Conservation (phyloP, 345 rosid species). For the Theobroma cacao region DNA sequence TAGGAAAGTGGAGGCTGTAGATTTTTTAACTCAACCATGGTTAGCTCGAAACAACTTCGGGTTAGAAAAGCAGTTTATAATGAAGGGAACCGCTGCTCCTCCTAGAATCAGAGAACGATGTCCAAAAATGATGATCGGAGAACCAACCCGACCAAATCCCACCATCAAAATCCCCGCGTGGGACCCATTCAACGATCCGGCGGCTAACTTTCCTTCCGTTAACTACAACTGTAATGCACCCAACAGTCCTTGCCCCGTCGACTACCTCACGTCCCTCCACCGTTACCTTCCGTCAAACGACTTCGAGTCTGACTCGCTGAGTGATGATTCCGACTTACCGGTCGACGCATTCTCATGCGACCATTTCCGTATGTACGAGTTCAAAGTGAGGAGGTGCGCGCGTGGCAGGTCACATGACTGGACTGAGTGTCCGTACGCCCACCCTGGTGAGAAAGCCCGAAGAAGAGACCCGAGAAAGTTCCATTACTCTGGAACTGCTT, state of each 20-base stretch:
- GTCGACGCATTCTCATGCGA: slow-evolving; percentile 61
- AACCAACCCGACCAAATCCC: slow-evolving; percentile 35
- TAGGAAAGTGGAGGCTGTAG: slow-evolving; percentile 31
- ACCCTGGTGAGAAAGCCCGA: slow-evolving; percentile 69
- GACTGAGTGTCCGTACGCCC: slow-evolving; percentile 75
- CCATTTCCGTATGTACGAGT: slow-evolving; percentile 64
- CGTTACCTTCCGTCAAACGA: slow-evolving; percentile 74
- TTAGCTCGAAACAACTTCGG: slow-evolving; percentile 20
- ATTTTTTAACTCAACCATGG: slow-evolving; percentile 32
- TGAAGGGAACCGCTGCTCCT: not conserved
- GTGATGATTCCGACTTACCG: slow-evolving; percentile 37
- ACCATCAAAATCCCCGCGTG: slow-evolving; percentile 57
- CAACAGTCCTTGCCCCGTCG: slow-evolving; percentile 33
- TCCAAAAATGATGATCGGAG: slow-evolving; percentile 59
- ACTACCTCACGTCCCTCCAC: slow-evolving; percentile 49
- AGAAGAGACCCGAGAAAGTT: slow-evolving; percentile 59
- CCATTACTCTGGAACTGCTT: slow-evolving; percentile 55
- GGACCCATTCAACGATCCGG: slow-evolving; percentile 48
- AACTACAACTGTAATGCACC: slow-evolving; percentile 27
- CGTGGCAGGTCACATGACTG: slow-evolving; percentile 71
- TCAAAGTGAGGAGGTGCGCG: slow-evolving; percentile 55
- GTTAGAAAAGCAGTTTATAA: slow-evolving; percentile 44
- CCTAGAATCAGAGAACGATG: not conserved
- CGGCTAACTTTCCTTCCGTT: slow-evolving; percentile 26
- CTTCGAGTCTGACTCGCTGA: slow-evolving; percentile 38